Evolutionary conservation across 78 protist species (phyloP).

Genomic region (Dictyostelium brefeldianum): DNA sequence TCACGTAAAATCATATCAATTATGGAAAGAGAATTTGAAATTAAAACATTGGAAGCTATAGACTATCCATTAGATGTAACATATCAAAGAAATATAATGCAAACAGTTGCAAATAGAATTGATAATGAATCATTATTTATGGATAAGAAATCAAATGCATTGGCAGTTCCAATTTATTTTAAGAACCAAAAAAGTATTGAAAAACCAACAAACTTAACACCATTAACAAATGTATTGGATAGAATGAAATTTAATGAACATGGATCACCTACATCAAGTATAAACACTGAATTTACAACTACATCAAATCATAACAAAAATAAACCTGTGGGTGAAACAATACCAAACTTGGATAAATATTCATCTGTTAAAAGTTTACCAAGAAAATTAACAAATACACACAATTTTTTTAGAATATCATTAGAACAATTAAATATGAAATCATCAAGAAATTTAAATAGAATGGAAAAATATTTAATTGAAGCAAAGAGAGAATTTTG

Average conservation of each 20-base stretch:
- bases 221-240: neutral
- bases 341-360: neutral
- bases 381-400: neutral
- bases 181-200: neutral
- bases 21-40: slow-evolving; percentile 1
- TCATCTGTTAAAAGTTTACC: neutral
- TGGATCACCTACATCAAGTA: slow-evolving; percentile 1
- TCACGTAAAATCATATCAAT: slow-evolving; percentile 7
- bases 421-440: neutral
- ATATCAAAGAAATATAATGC: neutral
- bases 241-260: neutral
- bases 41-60: neutral
- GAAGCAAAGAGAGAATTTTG: slow-evolving; percentile 40
- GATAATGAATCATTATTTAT: neutral
- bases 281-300: slow-evolving; percentile 13
- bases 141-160: neutral
- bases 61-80: neutral
- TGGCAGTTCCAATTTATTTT: neutral
- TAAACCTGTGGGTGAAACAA: neutral
- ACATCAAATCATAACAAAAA: neutral
- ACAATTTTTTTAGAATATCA: neutral
- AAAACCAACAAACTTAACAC: neutral
- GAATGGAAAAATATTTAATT: slow-evolving; percentile 5
- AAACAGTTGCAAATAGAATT: neutral
- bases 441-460: slow-evolving; percentile 7